Conservation (phyloP, 306 rosid genomes). For the Gastrolobium villosum region DNA sequence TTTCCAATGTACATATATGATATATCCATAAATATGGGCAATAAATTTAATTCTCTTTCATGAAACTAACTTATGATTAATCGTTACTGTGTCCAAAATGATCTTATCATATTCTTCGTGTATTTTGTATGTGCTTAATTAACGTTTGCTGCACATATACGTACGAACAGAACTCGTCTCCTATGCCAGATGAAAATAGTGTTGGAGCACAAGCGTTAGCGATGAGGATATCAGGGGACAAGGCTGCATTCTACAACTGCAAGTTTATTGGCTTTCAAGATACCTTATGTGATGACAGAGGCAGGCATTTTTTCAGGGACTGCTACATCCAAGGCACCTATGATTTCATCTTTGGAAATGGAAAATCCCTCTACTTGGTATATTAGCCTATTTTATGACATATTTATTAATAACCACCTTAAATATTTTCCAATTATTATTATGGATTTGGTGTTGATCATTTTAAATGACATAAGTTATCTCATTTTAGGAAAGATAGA, state of each 20-base stretch:
- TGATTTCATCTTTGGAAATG: constrained; percentile 56
- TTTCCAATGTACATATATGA: too few species aligned
- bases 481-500: too few species aligned
- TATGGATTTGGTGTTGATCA: too few species aligned
- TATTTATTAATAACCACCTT: not conserved
- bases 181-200: constrained; percentile 37
- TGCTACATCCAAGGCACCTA: constrained; percentile 50
- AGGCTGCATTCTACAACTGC: constrained; percentile 49
- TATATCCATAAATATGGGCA: too few species aligned
- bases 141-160: too few species aligned
- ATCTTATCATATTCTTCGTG: too few species aligned
- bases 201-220: constrained; percentile 55
- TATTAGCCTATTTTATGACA: not conserved
- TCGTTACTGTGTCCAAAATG: too few species aligned
- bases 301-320: constrained; percentile 48
- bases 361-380: constrained; percentile 52
- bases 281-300: constrained; percentile 51
- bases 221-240: constrained; percentile 47
- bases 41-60: too few species aligned
- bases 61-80: too few species aligned
- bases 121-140: too few species aligned
- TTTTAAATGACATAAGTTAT: too few species aligned
- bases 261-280: constrained; percentile 46
- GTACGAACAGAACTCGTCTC: constrained; percentile 44
- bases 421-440: not conserved